Base-by-base conservation (phyloP, 257 asterid genomes). In the Ocimum tenuiflorum region DNA sequence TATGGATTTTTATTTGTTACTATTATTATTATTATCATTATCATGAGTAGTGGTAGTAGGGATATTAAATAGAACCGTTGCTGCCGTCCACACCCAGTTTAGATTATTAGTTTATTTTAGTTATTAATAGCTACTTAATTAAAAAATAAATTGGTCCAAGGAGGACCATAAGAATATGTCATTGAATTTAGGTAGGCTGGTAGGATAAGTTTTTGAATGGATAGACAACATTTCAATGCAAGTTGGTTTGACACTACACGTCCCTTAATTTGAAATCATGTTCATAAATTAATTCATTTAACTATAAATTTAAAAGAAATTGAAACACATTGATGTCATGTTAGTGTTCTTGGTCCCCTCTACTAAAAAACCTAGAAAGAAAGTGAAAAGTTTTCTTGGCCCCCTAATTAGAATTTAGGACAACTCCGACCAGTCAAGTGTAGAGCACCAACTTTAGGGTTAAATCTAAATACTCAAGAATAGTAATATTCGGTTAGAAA, bases 181-280 rank as follows among this genome's bases (percentile, higher is more conserved):
- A n/a, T n/a, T n/a, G n/a, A n/a, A n/a, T n/a, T n/a, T 58, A 59
- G 50, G 65, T 59, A 38, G 65, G 65, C 18, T 48, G 65, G 65
- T 59, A 11, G 65, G 31, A 59, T 17, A 59, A 10, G 33, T 12
- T 3, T 19, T 22, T 58, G 18, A 58, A 33, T 31, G 8, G 8
- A 52, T 3, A 24, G n/a, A 27, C 60, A 29, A 24, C 1, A 53
- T 53, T 24, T 53, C 39, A 27, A 29, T 27, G 10, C 62, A 33
- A 57, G 11, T 36, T 35, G 63, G 15, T 18, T 49, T 7, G 48
- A 57, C 47, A 35, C 11, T 57, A 19, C 63, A 57, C 45, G 29
- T 35, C 31, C 20, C 19, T 18, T 39, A 15, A 59, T 39, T 36
- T 59, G 12, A 38, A 58, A 58, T 58, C 18, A 58, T 38, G 22